Evolutionary conservation across 805 yeast species (phyloP).

Genomic region (Maudiozyma pseudohumilis): DNA sequence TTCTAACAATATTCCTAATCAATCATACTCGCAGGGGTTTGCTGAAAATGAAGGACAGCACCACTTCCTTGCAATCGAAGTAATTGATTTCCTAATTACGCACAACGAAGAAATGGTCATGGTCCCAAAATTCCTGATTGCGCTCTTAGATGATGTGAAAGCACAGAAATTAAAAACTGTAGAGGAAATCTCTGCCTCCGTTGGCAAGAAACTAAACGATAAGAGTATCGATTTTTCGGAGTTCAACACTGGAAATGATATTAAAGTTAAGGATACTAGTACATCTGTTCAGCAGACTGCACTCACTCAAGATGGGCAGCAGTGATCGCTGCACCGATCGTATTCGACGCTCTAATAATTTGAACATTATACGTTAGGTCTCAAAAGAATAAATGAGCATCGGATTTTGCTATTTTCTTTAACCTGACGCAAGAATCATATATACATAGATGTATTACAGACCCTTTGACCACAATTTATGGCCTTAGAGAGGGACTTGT

Average conservation of each 20-base stretch:
- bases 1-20: conserved; percentile 11
- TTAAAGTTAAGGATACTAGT: conserved; percentile 19
- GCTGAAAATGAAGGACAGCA: conserved; percentile 48
- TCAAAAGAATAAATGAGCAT: no score
- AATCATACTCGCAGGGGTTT: conserved; percentile 31
- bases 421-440: no score
- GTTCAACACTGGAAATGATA: conserved; percentile 17
- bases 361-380: no score
- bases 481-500: no score
- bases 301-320: no score
- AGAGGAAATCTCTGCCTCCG: conserved; percentile 14
- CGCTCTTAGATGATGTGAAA: conserved; percentile 34
- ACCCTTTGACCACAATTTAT: no score
- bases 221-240: conserved; percentile 19
- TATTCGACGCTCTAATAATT: no score
- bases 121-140: conserved; percentile 58
- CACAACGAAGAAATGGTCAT: conserved; percentile 68
- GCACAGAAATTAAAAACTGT: conserved; percentile 8
- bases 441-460: no score
- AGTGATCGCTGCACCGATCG: no score
- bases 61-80: conserved; percentile 85
- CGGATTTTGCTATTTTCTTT: no score
- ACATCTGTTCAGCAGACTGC: conserved; percentile 14
- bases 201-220: conserved; percentile 9
- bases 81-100: conserved; percentile 73